Percentiles rank a stretch among this genome's conserved stretches.
phyloP scores from a whole-genome alignment of 208 protist genomes.

The Trypanosoma conorhini region DNA sequence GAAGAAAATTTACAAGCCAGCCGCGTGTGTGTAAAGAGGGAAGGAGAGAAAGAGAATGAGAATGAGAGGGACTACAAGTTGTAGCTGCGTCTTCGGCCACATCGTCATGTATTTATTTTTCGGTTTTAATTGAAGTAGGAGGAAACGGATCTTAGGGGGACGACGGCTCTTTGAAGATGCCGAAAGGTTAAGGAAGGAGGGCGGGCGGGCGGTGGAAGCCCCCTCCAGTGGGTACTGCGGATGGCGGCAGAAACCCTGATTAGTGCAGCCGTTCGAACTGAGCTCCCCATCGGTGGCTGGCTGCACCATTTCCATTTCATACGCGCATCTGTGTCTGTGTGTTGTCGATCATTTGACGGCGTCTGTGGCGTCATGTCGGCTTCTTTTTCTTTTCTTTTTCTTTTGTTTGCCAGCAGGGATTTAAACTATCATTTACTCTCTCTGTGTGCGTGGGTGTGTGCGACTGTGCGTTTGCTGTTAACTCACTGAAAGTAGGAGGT shows the following conservation, averaged over 20 bases:
- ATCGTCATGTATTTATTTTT: background rate
- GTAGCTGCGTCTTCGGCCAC: background rate
- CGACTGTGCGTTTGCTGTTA: background rate
- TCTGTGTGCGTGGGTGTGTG: background rate
- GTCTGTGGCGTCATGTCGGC: background rate
- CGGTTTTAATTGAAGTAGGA: background rate
- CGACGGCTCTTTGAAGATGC: background rate
- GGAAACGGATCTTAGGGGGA: background rate
- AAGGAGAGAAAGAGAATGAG: no score
- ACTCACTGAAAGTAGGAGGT: background rate
- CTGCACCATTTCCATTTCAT: background rate
- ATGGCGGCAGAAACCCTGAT: background rate
- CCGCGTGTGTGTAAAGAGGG: no score
- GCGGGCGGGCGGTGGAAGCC: background rate
- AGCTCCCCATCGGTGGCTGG: background rate
- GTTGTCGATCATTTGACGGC: background rate
- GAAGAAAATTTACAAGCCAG: no score
- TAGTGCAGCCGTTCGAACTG: background rate
- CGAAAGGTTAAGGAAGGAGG: background rate
- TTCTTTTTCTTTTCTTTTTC: slow-evolving; percentile 1
- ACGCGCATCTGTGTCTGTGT: background rate
- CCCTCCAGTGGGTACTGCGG: background rate
- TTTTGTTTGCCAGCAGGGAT: background rate
- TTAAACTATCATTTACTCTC: slow-evolving; percentile 10
- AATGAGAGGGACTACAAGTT: background rate